Base-by-base conservation (phyloP, 2,329 filamentous ascomycete species). In the Thelonectria blattea region DNA sequence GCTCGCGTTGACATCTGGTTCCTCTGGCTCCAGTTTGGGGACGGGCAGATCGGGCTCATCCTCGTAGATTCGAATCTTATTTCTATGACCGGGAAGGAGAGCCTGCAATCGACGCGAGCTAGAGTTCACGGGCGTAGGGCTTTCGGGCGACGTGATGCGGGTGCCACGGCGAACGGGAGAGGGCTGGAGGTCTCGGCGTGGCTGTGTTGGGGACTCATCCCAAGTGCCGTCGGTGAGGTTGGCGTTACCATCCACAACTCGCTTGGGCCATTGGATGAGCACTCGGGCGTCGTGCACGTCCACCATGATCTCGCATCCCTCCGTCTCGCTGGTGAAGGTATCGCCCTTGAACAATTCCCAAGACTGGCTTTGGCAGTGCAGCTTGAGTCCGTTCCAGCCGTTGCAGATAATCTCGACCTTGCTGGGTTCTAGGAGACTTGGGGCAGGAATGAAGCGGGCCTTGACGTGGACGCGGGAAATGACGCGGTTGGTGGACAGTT, bases 401-500 rank as follows among this genome's bases (percentile, higher is more conserved):
- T 91, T 86, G 81, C 95, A 99, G 71, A 92, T 84, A 69, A 99
- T 90, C 76, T 97, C 91, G 48, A 99, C 86, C 75, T 88, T 89
- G 74, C 91, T 91, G 63, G 87, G 83, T 68, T 91, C 88, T 69
- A 91, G 84, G 5, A 85, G 85, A 56, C 85, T 83, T 18, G 83
- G 79, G 12, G 91, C 87, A 20, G 90, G 84, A 64, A 94, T 86
- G 75, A 93, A 99, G 54, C 88, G 86, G 64, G 93, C 93, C 78
- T 92, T 90, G 76, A 97, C 91, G 74, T 99, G 95, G 22, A 98
- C 87, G 72, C 95, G 90, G 71, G 95, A 98, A 64, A 99, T 92
- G 61, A 96, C 86, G 48, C 93, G 91, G 78, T 96, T 97, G 68
- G 92, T 88, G 24, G 95, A 95, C 14, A 99, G 85, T 78, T 97